phyloP scores from a whole-genome alignment of 1,139 yeast species.

The Kazachstania sp. region DNA sequence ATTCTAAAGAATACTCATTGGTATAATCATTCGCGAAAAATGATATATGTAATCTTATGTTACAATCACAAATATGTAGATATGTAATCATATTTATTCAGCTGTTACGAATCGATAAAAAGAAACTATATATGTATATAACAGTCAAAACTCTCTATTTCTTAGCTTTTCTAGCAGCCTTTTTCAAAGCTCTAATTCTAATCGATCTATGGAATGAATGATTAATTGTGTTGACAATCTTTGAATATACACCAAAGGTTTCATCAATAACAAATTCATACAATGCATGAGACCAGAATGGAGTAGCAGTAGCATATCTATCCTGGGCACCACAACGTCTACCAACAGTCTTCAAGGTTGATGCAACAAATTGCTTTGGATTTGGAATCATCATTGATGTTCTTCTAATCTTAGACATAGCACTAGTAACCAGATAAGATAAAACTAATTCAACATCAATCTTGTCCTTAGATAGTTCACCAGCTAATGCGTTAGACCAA shows the following conservation, averaged over 20 bases:
- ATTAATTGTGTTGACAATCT: slow-evolving; percentile 59
- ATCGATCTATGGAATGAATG: slow-evolving; percentile 70
- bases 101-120: too few relatives aligned
- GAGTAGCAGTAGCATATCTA: slow-evolving; percentile 77
- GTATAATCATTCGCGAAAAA: too few relatives aligned
- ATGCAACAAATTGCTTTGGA: slow-evolving; percentile 66
- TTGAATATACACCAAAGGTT: slow-evolving; percentile 74
- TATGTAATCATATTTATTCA: too few relatives aligned
- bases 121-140: too few relatives aligned
- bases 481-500: slow-evolving; percentile 88
- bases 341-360: slow-evolving; percentile 63
- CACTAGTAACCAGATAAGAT: slow-evolving; percentile 89
- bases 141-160: slow-evolving; percentile 7
- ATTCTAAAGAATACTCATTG: too few relatives aligned
- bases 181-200: slow-evolving; percentile 73
- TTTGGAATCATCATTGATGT: slow-evolving; percentile 70
- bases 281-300: slow-evolving; percentile 90
- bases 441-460: slow-evolving; percentile 81
- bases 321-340: slow-evolving; percentile 91
- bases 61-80: too few relatives aligned
- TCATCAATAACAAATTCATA: slow-evolving; percentile 79
- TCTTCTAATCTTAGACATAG: slow-evolving; percentile 88
- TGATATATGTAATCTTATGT: too few relatives aligned
- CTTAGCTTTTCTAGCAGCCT: slow-evolving; percentile 46
- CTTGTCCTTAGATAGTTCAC: slow-evolving; percentile 59